These are phyloP conservation scores for Sporothrix sp. DNA, from an alignment of 2,329 filamentous ascomycete species.

Conservation along the genomic window DNA sequence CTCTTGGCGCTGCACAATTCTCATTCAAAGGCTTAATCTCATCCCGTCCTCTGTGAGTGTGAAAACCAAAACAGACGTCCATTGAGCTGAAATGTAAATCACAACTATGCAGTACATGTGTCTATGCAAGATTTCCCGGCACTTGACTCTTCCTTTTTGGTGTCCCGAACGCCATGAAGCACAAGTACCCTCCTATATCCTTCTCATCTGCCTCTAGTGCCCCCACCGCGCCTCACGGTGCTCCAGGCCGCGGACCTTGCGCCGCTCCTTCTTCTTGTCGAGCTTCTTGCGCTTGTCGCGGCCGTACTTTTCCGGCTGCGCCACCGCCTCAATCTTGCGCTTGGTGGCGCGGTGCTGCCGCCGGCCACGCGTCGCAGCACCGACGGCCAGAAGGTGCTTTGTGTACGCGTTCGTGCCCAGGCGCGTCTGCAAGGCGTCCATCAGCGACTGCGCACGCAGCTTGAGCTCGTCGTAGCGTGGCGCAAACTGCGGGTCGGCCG, in stretches of 20 bases:
- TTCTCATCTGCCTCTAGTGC: conserved; percentile 39
- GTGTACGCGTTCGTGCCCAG: conserved; percentile 74
- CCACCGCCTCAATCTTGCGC: conserved; percentile 79
- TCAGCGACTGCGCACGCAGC: conserved; percentile 61
- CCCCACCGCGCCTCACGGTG: conserved; percentile 62
- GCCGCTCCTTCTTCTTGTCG: conserved; percentile 73
- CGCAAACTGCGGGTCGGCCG: conserved; percentile 60
- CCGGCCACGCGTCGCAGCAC: conserved; percentile 60
- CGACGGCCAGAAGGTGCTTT: conserved; percentile 60
- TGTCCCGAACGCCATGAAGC: conserved; percentile 9
- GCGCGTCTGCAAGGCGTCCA: conserved; percentile 76
- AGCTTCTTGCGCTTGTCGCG: conserved; percentile 73
- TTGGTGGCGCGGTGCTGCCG: conserved; percentile 70
- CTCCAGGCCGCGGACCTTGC: conserved; percentile 67
- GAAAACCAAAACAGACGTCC: neutral
- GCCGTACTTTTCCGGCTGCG: conserved; percentile 68
- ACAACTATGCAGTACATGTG: neutral
- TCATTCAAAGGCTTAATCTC: too few relatives aligned
- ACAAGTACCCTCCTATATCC: neutral
- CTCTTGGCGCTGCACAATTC: too few relatives aligned
- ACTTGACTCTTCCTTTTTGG: conserved; percentile 10
- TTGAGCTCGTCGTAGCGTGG: conserved; percentile 61
- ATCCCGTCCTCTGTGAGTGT: too few relatives aligned
- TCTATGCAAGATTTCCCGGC: too few relatives aligned
- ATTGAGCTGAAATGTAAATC: neutral